These are phyloP conservation scores for Aspergillus pseudoglaucus DNA, from an alignment of 2,329 filamentous ascomycete species.

Conservation along the genomic window DNA sequence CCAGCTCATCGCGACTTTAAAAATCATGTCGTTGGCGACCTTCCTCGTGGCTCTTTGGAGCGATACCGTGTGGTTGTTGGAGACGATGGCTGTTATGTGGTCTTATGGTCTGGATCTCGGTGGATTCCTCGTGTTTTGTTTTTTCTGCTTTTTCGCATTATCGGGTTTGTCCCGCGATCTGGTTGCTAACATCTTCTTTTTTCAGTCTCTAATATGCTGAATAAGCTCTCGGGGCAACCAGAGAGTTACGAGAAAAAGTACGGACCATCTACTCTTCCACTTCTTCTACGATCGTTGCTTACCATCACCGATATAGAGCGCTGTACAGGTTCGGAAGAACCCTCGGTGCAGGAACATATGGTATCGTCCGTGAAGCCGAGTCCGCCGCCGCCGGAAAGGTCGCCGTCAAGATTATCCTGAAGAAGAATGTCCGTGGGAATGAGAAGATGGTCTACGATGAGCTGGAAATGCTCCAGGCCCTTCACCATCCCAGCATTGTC, in stretches of 20 bases:
- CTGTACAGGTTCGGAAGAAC: slow-evolving; percentile 91
- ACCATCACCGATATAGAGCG: slow-evolving; percentile 47
- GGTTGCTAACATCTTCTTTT: slow-evolving; percentile 6
- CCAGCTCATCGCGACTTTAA: neutral
- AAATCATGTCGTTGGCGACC: slow-evolving; percentile 2
- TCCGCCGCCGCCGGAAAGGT: slow-evolving; percentile 70
- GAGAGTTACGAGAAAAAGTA: slow-evolving; percentile 99
- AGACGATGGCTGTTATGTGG: slow-evolving; percentile 1
- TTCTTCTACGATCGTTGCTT: slow-evolving; percentile 4
- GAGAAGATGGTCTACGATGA: slow-evolving; percentile 99
- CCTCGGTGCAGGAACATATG: slow-evolving; percentile 93
- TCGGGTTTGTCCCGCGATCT: neutral
- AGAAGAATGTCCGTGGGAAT: slow-evolving; percentile 98
- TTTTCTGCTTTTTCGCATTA: neutral
- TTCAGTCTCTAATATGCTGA: slow-evolving; percentile 80
- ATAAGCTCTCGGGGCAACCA: slow-evolving; percentile 91
- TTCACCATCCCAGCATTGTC: slow-evolving; percentile 94
- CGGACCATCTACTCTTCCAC: slow-evolving; percentile 17
- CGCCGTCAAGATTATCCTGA: slow-evolving; percentile 97
- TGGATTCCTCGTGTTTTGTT: neutral
- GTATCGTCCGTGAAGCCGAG: slow-evolving; percentile 93
- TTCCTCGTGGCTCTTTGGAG: slow-evolving; percentile 2
- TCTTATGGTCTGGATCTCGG: slow-evolving; percentile 6
- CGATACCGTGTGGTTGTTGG: slow-evolving; percentile 3
- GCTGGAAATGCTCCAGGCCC: slow-evolving; percentile 81